Conservation (phyloP, 208 protist species). For the Leishmania mexicana region DNA sequence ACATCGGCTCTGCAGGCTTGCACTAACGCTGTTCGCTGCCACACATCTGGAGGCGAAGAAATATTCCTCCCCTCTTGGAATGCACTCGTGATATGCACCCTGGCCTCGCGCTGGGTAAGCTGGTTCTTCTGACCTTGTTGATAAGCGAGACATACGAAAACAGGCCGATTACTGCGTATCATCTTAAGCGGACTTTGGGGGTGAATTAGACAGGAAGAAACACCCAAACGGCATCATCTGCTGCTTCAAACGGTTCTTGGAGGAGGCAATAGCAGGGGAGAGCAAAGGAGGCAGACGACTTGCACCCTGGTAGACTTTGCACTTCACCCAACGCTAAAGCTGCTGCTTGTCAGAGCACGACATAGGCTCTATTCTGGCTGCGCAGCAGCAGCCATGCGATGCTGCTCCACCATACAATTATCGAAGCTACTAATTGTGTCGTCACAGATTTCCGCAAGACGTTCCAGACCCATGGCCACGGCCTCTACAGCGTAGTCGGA, state of each 20-base stretch:
- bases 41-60: neutral
- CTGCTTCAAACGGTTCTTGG: neutral
- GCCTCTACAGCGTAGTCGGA: constrained; percentile 90
- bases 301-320: neutral
- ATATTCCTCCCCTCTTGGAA: neutral
- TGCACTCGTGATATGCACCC: neutral
- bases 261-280: neutral
- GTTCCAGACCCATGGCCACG: constrained; percentile 77
- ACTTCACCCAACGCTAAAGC: neutral
- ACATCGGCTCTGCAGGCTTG: neutral
- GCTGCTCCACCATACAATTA: constrained; percentile 53
- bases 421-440: constrained; percentile 79
- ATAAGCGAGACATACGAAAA: neutral
- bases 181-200: constrained; percentile 5
- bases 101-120: neutral
- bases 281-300: neutral
- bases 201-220: neutral
- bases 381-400: constrained; percentile 24
- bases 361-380: constrained; percentile 14
- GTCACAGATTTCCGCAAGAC: constrained; percentile 82
- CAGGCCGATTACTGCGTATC: neutral
- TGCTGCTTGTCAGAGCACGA: neutral
- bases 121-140: neutral
- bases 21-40: neutral
- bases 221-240: neutral